phyloP scores from a whole-genome alignment of 176 grass and related monocot species.

The Oryza coarctata region DNA sequence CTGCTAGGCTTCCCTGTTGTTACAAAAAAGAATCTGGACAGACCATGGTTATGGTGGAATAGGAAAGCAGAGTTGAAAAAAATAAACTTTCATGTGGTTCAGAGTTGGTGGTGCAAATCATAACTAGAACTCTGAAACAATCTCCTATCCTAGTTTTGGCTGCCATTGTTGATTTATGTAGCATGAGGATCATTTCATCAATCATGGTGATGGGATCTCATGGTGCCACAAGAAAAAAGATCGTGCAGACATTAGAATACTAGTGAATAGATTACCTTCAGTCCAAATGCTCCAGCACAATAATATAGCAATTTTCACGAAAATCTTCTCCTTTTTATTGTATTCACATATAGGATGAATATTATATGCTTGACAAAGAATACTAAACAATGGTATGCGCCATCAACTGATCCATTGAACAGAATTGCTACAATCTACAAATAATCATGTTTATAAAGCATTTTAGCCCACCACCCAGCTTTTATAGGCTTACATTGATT shows the following conservation, averaged over 20 bases:
- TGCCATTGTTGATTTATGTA: background rate
- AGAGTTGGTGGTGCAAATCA: no score
- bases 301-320: background rate
- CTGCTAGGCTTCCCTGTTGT: no score
- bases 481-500: background rate
- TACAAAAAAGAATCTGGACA: background rate
- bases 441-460: background rate
- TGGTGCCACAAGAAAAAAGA: background rate
- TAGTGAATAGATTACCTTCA: background rate
- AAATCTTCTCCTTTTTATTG: background rate
- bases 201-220: background rate
- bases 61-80: background rate
- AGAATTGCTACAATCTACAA: background rate
- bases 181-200: background rate
- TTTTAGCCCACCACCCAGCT: background rate
- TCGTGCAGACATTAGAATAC: background rate
- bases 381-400: background rate
- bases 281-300: background rate
- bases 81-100: background rate
- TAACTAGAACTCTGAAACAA: background rate
- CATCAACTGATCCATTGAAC: background rate
- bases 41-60: background rate
- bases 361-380: background rate
- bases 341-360: background rate
- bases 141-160: background rate